Base-by-base conservation (phyloP, 176 grass and related monocot genomes). In the Cocos nucifera region DNA sequence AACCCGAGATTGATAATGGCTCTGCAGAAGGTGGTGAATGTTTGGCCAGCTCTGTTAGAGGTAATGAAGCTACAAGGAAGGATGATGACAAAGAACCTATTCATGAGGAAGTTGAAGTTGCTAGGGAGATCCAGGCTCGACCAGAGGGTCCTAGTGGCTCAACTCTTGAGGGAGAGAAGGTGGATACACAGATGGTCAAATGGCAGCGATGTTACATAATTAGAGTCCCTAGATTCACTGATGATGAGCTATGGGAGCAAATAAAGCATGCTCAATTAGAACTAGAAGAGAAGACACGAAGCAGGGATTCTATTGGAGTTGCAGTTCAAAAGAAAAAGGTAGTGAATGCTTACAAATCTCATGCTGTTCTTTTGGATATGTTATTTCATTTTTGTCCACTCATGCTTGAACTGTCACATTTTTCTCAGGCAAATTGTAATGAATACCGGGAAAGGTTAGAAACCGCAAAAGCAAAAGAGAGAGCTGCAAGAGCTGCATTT, bases 301-400 rank as follows among this genome's bases (percentile, higher is more conserved):
- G 71, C 54, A 83, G 94, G 73, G 94, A 98, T 63, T 82, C 79
- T 51, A 68, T 98, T 61, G 80, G 82, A 72, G n/a, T 70, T 51
- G 58, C 64, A 25, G 83, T 76, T 58, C 85, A 89, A 72, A 77
- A 81, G 62, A 79, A 88, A 74, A 85, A 78, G 87, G 94, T 93
- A 81, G 66, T 44, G 68, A 70, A 53, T 12, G 17, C 48, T 67
- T 50, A 15, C 51, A 57, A 8, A 44, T 9, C 6, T 49, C n/a
- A 16, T 54, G 7, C 21, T 27, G 32, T 30, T 48, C 23, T 24
- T 30, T 66, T 82, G 22, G 50, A 24, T 72, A 68, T 69, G 49
- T 58, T 64, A 65, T 64, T 61, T 71, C 35, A 9, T 44, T 80
- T 75, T 51, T 15, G 6, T 23, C 51, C 15, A 51, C 59, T 21